Conservation (phyloP, 1,139 yeast species). For the Kurtzmaniella quercitrusa region DNA sequence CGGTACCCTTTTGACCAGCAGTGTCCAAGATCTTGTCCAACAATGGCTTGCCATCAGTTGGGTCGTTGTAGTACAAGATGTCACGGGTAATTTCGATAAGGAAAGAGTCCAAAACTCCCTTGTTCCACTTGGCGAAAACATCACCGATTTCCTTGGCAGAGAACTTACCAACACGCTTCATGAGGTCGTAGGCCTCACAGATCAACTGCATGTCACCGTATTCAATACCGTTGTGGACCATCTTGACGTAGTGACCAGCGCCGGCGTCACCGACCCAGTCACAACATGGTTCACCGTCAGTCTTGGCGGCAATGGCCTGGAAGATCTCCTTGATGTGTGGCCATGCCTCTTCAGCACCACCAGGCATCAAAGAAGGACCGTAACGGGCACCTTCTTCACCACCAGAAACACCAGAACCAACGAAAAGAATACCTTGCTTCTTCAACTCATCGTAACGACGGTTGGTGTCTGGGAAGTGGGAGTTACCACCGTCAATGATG, state of each 20-base stretch:
- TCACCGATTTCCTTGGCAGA: conserved; percentile 90
- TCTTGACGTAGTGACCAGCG: conserved; percentile 97
- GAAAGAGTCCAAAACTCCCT: conserved; percentile 96
- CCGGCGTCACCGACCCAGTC: conserved; percentile 99
- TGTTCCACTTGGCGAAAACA: conserved; percentile 91
- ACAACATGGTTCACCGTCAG: conserved; percentile 99
- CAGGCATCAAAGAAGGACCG: conserved; percentile 99
- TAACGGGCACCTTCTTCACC: conserved; percentile 99
- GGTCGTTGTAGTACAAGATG: conserved; percentile 80
- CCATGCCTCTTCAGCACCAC: conserved; percentile 98
- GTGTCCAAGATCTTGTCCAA: conserved; percentile 95
- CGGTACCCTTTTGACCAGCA: conserved; percentile 99
- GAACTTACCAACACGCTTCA: conserved; percentile 93
- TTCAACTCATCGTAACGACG: conserved; percentile 92
- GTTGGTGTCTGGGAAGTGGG: conserved; percentile 98
- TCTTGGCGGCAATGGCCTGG: conserved; percentile 94
- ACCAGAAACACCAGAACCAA: conserved; percentile 99
- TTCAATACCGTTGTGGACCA: conserved; percentile 99
- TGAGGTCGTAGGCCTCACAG: conserved; percentile 93
- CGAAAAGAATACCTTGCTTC: conserved; percentile 83
- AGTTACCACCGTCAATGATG: conserved; percentile 99
- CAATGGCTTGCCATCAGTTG: conserved; percentile 83
- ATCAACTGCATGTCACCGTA: conserved; percentile 99
- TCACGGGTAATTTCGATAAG: conserved; percentile 95
- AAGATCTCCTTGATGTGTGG: conserved; percentile 95